Evolutionary conservation across 2,329 filamentous ascomycete genomes (phyloP), one percentile per base, ranked within the genome.

Genomic region (Sordariomycetes sp.): DNA sequence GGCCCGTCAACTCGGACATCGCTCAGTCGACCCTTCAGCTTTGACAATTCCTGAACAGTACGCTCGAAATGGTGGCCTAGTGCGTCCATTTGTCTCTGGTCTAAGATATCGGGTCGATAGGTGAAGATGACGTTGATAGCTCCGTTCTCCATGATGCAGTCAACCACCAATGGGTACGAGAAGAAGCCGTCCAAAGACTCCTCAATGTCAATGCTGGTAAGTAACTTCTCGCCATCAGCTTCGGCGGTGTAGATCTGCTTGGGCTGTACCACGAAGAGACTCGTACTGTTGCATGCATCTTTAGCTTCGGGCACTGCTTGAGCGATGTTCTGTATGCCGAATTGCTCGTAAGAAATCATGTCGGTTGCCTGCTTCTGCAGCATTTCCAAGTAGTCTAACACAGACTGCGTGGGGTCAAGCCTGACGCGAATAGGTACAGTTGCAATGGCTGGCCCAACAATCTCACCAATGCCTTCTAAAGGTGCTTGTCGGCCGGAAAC

Each of bases 401-500:
- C 37, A 17, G 32, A 34, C 17, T 34, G 29, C 21, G 32, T 27
- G 8, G 7, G 16, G n/a, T 35, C 33, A 3, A 40, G 10, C 4
- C 35, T 19, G 8, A 41, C 27, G 4, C 39, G 33, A n/a, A 43
- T 25, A 5, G 42, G 42, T 4, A 46, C 29, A 8, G 43, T 45
- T 14, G 41, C 38, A n/a, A 50, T 40, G 15, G 37, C 33, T 14
- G 46, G 46, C 4, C 42, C 47, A 2, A 34, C 29, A 19, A 46
- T 46, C 21, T 35, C 36, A n/a, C 39, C 40, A 12, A 50, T 37
- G 17, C 45, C 46, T 11, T 33, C 18, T 16, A 51, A 41, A 3
- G 40, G 35, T 2, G 40, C 39, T 16, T 49, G 33, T 8, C 47
- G 39, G 4, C 47, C 46, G 2, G 41, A 46, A n/a, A 46, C 23